These are phyloP conservation scores for Pulveroboletus frians DNA, from an alignment of 768 basidiomycete genomes.

Conservation along the genomic window DNA sequence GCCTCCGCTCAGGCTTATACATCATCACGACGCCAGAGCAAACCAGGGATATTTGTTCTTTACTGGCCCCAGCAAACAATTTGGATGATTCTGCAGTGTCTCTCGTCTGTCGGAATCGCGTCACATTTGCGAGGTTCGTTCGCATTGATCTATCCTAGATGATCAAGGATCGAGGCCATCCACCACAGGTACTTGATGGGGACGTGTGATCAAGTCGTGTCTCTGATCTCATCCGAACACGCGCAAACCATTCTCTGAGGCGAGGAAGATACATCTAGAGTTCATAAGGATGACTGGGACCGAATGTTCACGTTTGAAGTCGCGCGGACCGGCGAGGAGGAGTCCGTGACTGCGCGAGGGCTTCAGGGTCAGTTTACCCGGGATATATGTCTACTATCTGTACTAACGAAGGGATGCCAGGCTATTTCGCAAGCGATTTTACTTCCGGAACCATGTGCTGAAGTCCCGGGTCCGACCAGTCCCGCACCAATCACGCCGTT, in stretches of 20 bases:
- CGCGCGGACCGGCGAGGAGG: conserved; percentile 51
- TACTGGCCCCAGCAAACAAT: conserved; percentile 63
- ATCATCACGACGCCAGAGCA: conserved; percentile 22
- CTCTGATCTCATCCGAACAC: conserved; percentile 45
- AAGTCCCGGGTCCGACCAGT: conserved; percentile 4
- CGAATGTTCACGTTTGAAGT: conserved; percentile 55
- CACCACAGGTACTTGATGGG: conserved; percentile 50
- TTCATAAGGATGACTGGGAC: conserved; percentile 39
- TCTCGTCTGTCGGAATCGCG: conserved; percentile 45
- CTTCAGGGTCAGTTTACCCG: conserved; percentile 31
- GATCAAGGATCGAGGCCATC: background rate
- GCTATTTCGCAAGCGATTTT: conserved; percentile 1
- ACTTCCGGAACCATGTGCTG: conserved; percentile 3
- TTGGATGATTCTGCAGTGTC: conserved; percentile 47
- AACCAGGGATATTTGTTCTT: conserved; percentile 37
- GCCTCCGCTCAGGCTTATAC: conserved; percentile 50
- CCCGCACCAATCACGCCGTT: conserved; percentile 16
- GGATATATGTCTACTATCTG: conserved; percentile 11
- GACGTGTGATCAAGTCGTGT: conserved; percentile 49
- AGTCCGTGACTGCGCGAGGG: conserved; percentile 43
- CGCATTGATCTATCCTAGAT: background rate
- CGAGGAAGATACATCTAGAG: conserved; percentile 23
- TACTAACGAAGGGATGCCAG: conserved; percentile 15
- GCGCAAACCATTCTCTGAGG: conserved; percentile 42
- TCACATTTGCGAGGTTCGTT: conserved; percentile 54